phyloP scores from a whole-genome alignment of 345 rosid genomes.

The Sisymbrium irio region DNA sequence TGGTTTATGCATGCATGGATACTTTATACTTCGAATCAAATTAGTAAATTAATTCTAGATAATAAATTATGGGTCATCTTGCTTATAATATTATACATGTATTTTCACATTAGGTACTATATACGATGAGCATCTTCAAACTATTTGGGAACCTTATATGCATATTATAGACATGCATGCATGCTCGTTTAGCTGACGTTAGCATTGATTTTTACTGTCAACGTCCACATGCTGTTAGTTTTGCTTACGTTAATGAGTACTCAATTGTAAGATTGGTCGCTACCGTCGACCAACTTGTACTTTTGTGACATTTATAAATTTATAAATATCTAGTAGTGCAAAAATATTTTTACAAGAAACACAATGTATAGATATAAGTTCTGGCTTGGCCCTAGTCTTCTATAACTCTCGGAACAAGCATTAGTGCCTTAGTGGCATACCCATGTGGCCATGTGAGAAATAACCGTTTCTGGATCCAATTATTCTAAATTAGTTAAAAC shows the following conservation, averaged over 20 bases:
- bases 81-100: background rate
- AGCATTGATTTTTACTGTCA: slow-evolving; percentile 12
- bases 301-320: background rate
- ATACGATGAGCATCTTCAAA: slow-evolving; percentile 1
- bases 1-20: background rate
- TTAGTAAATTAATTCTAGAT: background rate
- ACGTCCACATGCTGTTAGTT: slow-evolving; percentile 10
- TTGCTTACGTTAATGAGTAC: background rate
- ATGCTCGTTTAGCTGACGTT: slow-evolving; percentile 8
- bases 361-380: background rate
- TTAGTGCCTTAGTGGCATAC: background rate
- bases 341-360: background rate
- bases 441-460: background rate
- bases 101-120: slow-evolving; percentile 10
- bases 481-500: background rate
- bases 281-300: slow-evolving; percentile 6
- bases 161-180: background rate
- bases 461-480: background rate
- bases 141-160: background rate
- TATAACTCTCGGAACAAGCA: background rate
- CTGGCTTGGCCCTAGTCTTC: background rate
- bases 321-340: background rate
- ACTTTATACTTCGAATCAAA: background rate
- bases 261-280: background rate
- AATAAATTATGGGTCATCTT: background rate